Base-by-base conservation (phyloP, 345 rosid species). In the Brassica rapa region DNA sequence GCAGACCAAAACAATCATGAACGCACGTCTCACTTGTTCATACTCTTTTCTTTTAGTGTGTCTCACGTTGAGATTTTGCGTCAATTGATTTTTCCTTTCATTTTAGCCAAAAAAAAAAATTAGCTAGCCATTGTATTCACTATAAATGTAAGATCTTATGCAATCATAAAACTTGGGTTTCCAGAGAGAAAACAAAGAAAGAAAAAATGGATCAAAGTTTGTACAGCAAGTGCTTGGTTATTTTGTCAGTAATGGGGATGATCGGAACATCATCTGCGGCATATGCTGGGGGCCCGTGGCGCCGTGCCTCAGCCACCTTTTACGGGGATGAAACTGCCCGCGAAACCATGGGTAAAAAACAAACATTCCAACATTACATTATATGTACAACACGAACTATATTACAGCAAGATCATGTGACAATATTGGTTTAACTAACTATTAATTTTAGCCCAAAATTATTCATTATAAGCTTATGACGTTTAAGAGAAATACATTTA, bases 291-390 rank as follows among this genome's bases (percentile, higher is more conserved):
- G 76, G 83, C 65, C 77, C 59, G 66, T 90, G 88, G 94, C 62
- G 76, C 5, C 61, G 21, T 2, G 94, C 86, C 14, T 82, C 86
- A 66, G 94, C 91, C 74, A 89, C 94, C 39, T 88, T 89, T 72
- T 89, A 89, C 32, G 94, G 94, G 0, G 91, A 89, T 16, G 88
- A 86, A 41, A 81, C 87, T 10, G 90, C 89, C 63, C 82, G 91
- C 21, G 90, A 79, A 55, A 87, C 94, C 8, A 83, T 84, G 88
- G 94, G 94, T 89, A 84, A 32, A 55, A 5, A 53, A 19, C 3
- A 72, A 8, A 39, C 49, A 57, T 32, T 57, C 49, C 0, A 21
- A 76, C 24, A 30, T 19, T 9, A 0, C 16, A 56, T 30, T 51
- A 30, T 49, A 51, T 32, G 5, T 49, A 49, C 32, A 63, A 21